Percentiles rank a stretch among this genome's conserved stretches.
These are phyloP conservation scores for Starmerella etchellsii DNA, from an alignment of 805 yeast genomes.

Conservation along the genomic window DNA sequence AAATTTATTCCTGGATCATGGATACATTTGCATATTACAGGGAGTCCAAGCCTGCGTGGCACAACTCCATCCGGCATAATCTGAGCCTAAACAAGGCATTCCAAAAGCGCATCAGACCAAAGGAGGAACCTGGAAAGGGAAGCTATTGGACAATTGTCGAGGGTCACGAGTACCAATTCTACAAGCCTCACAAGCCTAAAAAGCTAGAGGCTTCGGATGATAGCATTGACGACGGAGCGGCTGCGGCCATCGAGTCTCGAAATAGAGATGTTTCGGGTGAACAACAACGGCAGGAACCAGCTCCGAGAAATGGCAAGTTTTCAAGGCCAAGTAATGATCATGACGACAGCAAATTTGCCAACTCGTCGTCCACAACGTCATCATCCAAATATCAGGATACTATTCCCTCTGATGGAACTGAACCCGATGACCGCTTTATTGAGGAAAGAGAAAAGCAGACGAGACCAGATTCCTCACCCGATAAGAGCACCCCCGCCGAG, in stretches of 20 bases:
- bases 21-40: constrained; percentile 72
- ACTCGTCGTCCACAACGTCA: background rate
- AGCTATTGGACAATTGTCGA: constrained; percentile 85
- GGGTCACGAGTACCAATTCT: constrained; percentile 73
- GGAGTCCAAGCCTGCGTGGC: constrained; percentile 89
- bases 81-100: constrained; percentile 87
- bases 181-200: constrained; percentile 32
- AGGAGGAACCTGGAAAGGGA: constrained; percentile 43
- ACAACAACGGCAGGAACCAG: too few species aligned
- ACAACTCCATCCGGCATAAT: constrained; percentile 90
- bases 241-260: background rate
- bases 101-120: constrained; percentile 77
- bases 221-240: background rate
- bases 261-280: background rate
- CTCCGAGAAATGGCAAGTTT: too few species aligned
- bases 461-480: too few species aligned
- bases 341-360: background rate
- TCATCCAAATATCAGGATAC: background rate
- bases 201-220: background rate
- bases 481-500: too few species aligned
- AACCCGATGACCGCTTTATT: constrained; percentile 10
- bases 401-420: constrained; percentile 16
- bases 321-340: too few species aligned
- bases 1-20: constrained; percentile 86
- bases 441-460: constrained; percentile 1